Conservation (phyloP, 345 rosid species). For the Hirschfeldia incana region DNA sequence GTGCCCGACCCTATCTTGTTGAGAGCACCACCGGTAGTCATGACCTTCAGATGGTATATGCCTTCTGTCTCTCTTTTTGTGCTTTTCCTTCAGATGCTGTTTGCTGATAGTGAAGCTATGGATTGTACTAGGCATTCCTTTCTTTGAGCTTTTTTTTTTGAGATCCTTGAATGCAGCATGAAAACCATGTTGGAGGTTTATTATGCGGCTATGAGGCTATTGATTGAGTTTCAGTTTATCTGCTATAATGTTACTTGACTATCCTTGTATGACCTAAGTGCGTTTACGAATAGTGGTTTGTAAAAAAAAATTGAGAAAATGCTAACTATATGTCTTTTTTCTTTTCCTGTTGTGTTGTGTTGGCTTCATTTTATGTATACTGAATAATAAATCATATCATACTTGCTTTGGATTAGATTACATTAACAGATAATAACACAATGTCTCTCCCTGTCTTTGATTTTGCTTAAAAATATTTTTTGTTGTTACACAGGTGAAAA, state of each 20-base stretch:
- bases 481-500: conserved; percentile 63
- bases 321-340: background rate
- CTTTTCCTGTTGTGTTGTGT: background rate
- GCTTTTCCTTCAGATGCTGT: background rate
- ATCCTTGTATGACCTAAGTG: background rate
- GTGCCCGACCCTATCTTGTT: conserved; percentile 85
- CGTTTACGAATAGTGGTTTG: background rate
- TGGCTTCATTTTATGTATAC: background rate
- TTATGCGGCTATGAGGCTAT: conserved; percentile 1
- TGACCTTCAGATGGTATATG: conserved; percentile 88
- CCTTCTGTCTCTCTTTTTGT: background rate
- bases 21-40: conserved; percentile 96
- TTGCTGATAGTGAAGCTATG: background rate
- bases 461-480: background rate
- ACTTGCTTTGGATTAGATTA: background rate
- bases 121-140: background rate
- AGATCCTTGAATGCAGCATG: background rate
- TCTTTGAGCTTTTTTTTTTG: background rate
- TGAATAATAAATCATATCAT: background rate
- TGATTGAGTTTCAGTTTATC: background rate
- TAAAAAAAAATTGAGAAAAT: background rate
- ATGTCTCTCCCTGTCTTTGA: background rate
- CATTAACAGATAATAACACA: background rate
- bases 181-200: background rate
- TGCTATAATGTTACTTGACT: background rate